Base-by-base conservation (phyloP, 2,329 filamentous ascomycete genomes). In the Cryphonectria parasitica region DNA sequence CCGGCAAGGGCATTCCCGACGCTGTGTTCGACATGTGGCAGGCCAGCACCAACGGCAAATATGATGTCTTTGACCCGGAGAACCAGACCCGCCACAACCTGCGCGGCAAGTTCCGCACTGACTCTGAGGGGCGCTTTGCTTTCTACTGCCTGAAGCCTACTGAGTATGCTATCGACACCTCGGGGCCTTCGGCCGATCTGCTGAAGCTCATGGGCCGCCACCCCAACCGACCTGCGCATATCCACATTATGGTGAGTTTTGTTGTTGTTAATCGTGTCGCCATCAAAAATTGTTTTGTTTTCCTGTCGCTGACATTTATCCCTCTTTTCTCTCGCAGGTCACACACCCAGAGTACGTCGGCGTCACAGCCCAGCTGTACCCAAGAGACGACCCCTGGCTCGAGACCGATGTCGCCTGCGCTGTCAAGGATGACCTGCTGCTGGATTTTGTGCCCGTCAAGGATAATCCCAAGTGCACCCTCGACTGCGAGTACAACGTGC, bases 331-430 rank as follows among this genome's bases (percentile, higher is more conserved):
- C n/a, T 34, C 28, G 7, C 45, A 68, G 66, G 66, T 78, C 72
- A 83, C 84, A 22, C 81, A 82, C 60, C 83, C 83, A 15, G 85
- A 85, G 36, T 90, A 90, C 82, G 89, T 88, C 75, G 77, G 88
- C 84, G n/a, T 91, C 64, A 88, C 88, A 1, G 91, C 90, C 1
- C 90, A 92, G 76, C 90, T 92, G 72, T 92, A 91, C 76, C 88
- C 91, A 76, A 81, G 84, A 68, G 80, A 83, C 71, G 85, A 87
- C 79, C 82, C 85, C 69, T 89, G 91, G 74, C 82, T 91, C 22
- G 72, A 75, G 36, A 77, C 79, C 34, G 79, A 81, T 70, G 78
- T 79, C 0, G 79, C 79, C 2, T 80, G 80, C 63, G 79, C 79
- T 5, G 66, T 68, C 58, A 68, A 68, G 66, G 43, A 52, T 13